Evolutionary conservation across 2,329 filamentous ascomycete species (phyloP).

Genomic region (Ascochyta fabae): DNA sequence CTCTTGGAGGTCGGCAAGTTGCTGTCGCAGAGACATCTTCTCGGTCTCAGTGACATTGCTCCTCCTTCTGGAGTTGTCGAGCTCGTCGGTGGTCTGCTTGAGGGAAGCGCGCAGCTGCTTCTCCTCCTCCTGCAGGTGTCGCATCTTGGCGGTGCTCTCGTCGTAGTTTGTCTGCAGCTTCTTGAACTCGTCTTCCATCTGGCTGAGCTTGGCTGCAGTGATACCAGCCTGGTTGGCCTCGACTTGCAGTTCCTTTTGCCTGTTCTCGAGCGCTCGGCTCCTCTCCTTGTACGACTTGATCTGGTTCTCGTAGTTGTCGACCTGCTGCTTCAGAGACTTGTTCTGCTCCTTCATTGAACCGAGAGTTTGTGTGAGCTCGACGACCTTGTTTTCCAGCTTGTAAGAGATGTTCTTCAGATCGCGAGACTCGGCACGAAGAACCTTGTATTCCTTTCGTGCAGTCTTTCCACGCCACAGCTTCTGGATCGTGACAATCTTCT

Average conservation of each 20-base stretch:
- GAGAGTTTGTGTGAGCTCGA: conserved; percentile 93
- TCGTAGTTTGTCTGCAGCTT: conserved; percentile 88
- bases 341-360: conserved; percentile 94
- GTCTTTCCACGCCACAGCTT: conserved; percentile 87
- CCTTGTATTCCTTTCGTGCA: conserved; percentile 87
- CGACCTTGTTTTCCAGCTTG: conserved; percentile 99
- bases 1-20: conserved; percentile 88
- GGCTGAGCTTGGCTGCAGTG: conserved; percentile 84
- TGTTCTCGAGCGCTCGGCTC: conserved; percentile 86
- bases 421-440: conserved; percentile 88
- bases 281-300: conserved; percentile 95
- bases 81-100: conserved; percentile 76
- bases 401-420: conserved; percentile 99
- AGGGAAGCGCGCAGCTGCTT: conserved; percentile 83
- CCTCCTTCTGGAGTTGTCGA: conserved; percentile 78
- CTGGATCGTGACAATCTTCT: conserved; percentile 87
- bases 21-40: conserved; percentile 83
- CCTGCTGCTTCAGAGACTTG: conserved; percentile 83
- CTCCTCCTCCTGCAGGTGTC: conserved; percentile 94
- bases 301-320: conserved; percentile 95
- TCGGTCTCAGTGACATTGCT: conserved; percentile 82
- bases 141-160: conserved; percentile 88
- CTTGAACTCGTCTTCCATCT: conserved; percentile 95
- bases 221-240: conserved; percentile 99
- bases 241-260: conserved; percentile 91